Conservation (phyloP, 2,329 filamentous ascomycete genomes). For the Colletotrichum echinochloae region DNA sequence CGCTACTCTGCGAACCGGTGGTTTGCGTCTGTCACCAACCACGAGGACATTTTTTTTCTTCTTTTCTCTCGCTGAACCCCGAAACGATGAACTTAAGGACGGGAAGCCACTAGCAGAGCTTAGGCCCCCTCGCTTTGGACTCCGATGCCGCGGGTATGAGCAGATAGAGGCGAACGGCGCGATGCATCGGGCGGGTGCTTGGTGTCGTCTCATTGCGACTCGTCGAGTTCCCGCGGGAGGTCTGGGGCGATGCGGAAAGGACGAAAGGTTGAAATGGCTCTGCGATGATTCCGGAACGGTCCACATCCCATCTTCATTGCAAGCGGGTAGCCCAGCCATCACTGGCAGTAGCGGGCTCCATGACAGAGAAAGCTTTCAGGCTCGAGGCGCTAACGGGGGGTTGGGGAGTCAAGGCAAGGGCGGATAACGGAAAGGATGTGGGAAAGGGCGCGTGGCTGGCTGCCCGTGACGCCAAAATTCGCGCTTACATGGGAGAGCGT, state of each 20-base stretch:
- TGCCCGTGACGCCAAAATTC: slow-evolving; percentile 16
- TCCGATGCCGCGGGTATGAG: slow-evolving; percentile 7
- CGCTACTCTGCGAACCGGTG: slow-evolving; percentile 6
- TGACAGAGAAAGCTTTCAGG: slow-evolving; percentile 9
- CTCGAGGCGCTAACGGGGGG: slow-evolving; percentile 9
- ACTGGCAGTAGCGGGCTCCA: slow-evolving; percentile 3
- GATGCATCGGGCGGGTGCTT: neutral
- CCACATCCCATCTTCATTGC: neutral
- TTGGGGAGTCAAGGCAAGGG: neutral
- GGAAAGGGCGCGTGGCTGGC: slow-evolving; percentile 37
- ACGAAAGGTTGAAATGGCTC: neutral
- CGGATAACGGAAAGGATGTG: slow-evolving; percentile 11
- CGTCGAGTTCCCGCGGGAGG: neutral
- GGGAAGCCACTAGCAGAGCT: slow-evolving; percentile 14
- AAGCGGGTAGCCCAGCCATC: slow-evolving; percentile 15
- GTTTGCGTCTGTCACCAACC: slow-evolving; percentile 2
- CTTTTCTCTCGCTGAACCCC: neutral
- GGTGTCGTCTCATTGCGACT: neutral
- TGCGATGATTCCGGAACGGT: neutral
- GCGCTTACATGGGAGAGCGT: neutral
- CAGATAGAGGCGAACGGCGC: slow-evolving; percentile 31
- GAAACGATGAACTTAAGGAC: neutral
- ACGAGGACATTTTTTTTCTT: neutral
- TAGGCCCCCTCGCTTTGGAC: neutral
- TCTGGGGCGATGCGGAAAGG: neutral